A percentile compares a stretch with the other conserved stretches of the same genome.
phyloP scores from a whole-genome alignment of 306 rosid genomes.

The Datisca glomerata region DNA sequence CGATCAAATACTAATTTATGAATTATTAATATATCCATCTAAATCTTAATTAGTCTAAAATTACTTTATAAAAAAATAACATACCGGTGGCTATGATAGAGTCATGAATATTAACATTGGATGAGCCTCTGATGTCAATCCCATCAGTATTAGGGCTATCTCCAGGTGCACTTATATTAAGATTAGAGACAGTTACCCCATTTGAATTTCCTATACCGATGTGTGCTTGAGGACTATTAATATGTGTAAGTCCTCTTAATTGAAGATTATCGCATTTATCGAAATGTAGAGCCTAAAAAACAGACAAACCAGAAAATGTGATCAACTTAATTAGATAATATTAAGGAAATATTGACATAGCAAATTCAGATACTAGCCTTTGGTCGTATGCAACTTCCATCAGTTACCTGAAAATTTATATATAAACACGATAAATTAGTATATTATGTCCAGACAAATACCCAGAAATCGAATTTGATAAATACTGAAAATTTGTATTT shows the following conservation, averaged over 20 bases:
- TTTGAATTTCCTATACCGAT: conserved; percentile 6
- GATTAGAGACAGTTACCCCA: not conserved
- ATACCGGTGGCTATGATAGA: conserved; percentile 21
- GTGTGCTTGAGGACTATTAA: conserved; percentile 16
- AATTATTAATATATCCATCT: no score
- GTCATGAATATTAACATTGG: conserved; percentile 1
- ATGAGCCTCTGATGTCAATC: conserved; percentile 22
- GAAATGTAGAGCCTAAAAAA: conserved; percentile 19
- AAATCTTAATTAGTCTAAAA: no score
- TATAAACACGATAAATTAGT: no score
- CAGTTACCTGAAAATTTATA: not conserved
- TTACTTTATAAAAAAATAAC: not conserved
- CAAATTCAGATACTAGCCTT: no score
- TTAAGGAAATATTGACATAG: no score
- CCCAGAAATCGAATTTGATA: not conserved
- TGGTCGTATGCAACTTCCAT: not conserved
- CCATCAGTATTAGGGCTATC: conserved; percentile 33
- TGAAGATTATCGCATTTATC: conserved; percentile 5
- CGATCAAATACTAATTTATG: no score
- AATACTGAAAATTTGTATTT: no score
- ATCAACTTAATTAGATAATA: no score
- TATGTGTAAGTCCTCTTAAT: conserved; percentile 11
- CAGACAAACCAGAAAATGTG: not conserved
- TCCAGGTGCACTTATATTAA: conserved; percentile 18
- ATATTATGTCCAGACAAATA: not conserved